Conservation (phyloP, 2,329 filamentous ascomycete species). For the Fusarium begoniae region DNA sequence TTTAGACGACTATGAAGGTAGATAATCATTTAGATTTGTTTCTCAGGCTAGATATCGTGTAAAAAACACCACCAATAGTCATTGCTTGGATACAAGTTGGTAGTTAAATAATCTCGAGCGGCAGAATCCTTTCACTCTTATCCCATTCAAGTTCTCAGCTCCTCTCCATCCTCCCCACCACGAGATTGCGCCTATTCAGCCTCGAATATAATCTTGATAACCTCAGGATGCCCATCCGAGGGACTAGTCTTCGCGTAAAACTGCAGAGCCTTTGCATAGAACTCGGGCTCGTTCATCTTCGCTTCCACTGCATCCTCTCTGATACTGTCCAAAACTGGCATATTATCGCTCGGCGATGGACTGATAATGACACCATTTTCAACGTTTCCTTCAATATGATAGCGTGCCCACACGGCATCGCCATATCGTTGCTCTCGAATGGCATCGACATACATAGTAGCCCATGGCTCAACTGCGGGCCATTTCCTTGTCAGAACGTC, state of each 20-base stretch:
- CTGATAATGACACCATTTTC: background rate
- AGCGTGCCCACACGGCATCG: background rate
- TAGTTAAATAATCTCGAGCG: too few species aligned
- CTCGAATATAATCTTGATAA: background rate
- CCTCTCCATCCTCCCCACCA: background rate
- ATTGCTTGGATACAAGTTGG: too few species aligned
- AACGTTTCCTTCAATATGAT: background rate
- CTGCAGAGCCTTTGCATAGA: background rate
- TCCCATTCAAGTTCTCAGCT: too few species aligned
- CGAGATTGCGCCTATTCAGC: accelerated
- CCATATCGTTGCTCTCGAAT: background rate
- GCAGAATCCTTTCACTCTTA: background rate
- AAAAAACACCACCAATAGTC: too few species aligned
- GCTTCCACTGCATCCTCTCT: background rate
- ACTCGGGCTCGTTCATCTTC: background rate
- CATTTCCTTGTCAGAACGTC: background rate
- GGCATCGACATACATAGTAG: background rate
- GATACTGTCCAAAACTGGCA: background rate
- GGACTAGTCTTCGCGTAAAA: background rate
- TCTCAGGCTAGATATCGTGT: too few species aligned
- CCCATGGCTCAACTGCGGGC: background rate
- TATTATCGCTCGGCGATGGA: background rate
- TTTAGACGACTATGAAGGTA: background rate
- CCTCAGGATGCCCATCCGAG: background rate
- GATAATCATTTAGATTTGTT: too few species aligned